phyloP scores from a whole-genome alignment of 495 filamentous ascomycete species.

The Penicillium fimorum region DNA sequence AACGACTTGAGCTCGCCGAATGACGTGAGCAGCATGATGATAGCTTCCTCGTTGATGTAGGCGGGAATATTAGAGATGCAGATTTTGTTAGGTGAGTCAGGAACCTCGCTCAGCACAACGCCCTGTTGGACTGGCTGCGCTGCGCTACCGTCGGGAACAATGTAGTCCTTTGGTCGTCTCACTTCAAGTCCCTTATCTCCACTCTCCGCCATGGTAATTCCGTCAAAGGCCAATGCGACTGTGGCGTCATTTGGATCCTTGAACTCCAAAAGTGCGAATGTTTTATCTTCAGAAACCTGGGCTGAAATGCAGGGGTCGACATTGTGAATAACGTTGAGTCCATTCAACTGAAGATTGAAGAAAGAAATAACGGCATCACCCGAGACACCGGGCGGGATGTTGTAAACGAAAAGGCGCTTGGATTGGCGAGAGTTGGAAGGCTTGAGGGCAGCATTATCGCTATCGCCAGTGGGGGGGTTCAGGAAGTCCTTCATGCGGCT shows the following conservation, averaged over 20 bases:
- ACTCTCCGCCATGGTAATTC: slow-evolving; percentile 79
- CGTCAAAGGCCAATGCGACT: slow-evolving; percentile 84
- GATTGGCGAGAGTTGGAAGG: slow-evolving; percentile 89
- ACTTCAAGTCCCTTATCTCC: slow-evolving; percentile 68
- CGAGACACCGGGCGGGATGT: slow-evolving; percentile 66
- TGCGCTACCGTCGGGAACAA: slow-evolving; percentile 78
- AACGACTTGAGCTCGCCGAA: slow-evolving; percentile 96
- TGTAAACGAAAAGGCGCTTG: slow-evolving; percentile 84
- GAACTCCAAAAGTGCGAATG: slow-evolving; percentile 89
- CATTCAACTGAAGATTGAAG: slow-evolving; percentile 95
- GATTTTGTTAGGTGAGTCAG: slow-evolving; percentile 94
- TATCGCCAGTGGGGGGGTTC: slow-evolving; percentile 75
- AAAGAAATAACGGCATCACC: slow-evolving; percentile 75
- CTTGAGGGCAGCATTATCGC: slow-evolving; percentile 76
- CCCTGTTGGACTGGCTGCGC: slow-evolving; percentile 76
- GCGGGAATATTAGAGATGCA: slow-evolving; percentile 83
- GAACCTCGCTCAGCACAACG: slow-evolving; percentile 73
- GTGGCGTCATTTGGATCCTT: slow-evolving; percentile 84
- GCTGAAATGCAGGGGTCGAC: slow-evolving; percentile 85
- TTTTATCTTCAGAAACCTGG: slow-evolving; percentile 72
- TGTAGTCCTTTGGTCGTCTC: slow-evolving; percentile 93
- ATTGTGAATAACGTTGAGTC: slow-evolving; percentile 81
- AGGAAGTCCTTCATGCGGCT: slow-evolving; percentile 93
- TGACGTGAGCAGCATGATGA: slow-evolving; percentile 80
- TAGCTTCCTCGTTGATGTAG: slow-evolving; percentile 85